phyloP scores from a whole-genome alignment of 371 early-diverging fungal species.

The Chytridium lagenaria region DNA sequence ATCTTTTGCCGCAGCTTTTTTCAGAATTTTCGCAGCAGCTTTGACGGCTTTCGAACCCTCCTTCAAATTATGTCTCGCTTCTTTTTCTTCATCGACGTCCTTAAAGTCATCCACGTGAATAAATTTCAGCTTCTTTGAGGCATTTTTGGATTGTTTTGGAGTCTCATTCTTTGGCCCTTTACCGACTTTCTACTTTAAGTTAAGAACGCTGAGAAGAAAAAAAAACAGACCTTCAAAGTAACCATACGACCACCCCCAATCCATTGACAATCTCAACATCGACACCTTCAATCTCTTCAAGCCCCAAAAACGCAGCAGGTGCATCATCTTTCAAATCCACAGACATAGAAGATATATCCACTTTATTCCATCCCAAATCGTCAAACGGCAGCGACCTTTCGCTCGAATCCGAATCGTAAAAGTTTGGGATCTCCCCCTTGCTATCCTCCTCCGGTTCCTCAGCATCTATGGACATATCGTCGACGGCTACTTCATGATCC shows the following conservation, averaged over 20 bases:
- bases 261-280: constrained; percentile 76
- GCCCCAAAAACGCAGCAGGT: constrained; percentile 73
- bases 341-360: constrained; percentile 17
- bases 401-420: not conserved
- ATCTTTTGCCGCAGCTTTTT: too few species aligned
- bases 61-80: constrained; percentile 31
- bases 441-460: not conserved
- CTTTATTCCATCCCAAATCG: constrained; percentile 27
- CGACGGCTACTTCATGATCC: too few species aligned
- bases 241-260: constrained; percentile 67
- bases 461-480: too few species aligned
- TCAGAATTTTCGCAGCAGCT: too few species aligned
- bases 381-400: not conserved
- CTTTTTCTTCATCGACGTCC: constrained; percentile 33
- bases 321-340: constrained; percentile 28
- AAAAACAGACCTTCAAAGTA: constrained; percentile 67
- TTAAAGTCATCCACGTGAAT: constrained; percentile 68
- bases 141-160: constrained; percentile 10
- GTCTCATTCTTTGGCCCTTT: constrained; percentile 15
- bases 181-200: constrained; percentile 28
- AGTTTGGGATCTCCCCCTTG: not conserved
- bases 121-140: constrained; percentile 52
- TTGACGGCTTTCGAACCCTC: not conserved
- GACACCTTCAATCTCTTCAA: constrained; percentile 88
- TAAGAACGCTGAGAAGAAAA: constrained; percentile 2